Conservation (phyloP, 2,329 filamentous ascomycete species). For the Stemphylium lycopersici region DNA sequence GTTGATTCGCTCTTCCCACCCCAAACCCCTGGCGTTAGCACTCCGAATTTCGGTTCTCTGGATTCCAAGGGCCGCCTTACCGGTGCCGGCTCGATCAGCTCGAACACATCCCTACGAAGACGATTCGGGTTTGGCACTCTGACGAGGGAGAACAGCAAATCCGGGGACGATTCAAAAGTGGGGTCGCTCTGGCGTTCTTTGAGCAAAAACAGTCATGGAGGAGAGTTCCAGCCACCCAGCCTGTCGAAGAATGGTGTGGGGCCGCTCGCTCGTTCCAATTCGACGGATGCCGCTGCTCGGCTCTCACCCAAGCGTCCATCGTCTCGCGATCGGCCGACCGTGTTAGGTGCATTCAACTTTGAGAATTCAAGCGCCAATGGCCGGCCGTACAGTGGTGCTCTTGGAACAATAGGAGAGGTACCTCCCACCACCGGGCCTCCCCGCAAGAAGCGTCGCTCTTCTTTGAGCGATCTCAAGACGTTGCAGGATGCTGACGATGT, state of each 20-base stretch:
- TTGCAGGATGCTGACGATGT: slow-evolving; percentile 64
- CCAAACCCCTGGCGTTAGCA: slow-evolving; percentile 52
- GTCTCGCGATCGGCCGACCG: slow-evolving; percentile 61
- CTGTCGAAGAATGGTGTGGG: slow-evolving; percentile 66
- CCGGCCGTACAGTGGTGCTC: slow-evolving; percentile 26
- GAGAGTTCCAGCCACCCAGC: slow-evolving; percentile 61
- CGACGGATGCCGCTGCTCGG: slow-evolving; percentile 73
- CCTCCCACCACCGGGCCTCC: slow-evolving; percentile 45
- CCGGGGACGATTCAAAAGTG: slow-evolving; percentile 70
- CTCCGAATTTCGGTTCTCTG: slow-evolving; percentile 63
- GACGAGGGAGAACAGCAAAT: slow-evolving; percentile 79
- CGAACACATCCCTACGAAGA: slow-evolving; percentile 84
- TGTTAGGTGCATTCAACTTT: slow-evolving; percentile 56
- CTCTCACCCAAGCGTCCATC: slow-evolving; percentile 58
- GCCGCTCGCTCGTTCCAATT: slow-evolving; percentile 70
- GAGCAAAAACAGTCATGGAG: slow-evolving; percentile 70
- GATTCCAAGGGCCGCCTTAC: slow-evolving; percentile 64
- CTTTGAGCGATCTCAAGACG: slow-evolving; percentile 81
- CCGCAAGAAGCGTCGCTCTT: slow-evolving; percentile 83
- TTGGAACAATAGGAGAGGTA: slow-evolving; percentile 61
- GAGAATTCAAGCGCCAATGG: slow-evolving; percentile 50
- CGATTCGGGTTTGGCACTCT: slow-evolving; percentile 82
- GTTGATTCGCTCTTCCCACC: slow-evolving; percentile 87
- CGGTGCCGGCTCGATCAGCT: slow-evolving; percentile 76
- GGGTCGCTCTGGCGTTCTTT: slow-evolving; percentile 84